These are phyloP conservation scores for Chimonanthus salicifolius DNA, from an alignment of 164 flowering plant genomes.

Conservation along the genomic window DNA sequence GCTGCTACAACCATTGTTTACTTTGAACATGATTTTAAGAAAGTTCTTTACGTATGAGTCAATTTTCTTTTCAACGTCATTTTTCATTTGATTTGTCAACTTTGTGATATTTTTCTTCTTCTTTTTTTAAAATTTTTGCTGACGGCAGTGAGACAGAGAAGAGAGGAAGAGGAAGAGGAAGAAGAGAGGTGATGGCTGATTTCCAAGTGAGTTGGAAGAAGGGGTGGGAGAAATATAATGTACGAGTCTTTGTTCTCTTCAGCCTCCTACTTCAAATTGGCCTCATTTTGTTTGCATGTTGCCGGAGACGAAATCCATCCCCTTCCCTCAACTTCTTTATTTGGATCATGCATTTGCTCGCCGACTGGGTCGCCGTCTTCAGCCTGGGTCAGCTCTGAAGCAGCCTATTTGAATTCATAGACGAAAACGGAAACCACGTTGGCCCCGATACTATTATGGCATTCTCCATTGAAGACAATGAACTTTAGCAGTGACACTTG, in stretches of 20 bases:
- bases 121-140: too few relatives aligned
- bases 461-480: slow-evolving; percentile 50
- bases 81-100: too few relatives aligned
- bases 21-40: too few relatives aligned
- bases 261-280: slow-evolving; percentile 25
- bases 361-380: slow-evolving; percentile 40
- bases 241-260: slow-evolving; percentile 17
- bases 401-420: neutral
- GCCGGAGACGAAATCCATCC: slow-evolving; percentile 17
- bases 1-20: too few relatives aligned
- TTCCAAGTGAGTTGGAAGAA: neutral
- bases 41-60: too few relatives aligned
- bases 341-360: slow-evolving; percentile 35
- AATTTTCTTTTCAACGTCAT: too few relatives aligned
- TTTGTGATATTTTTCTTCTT: slow-evolving; percentile 1
- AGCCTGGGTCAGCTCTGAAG: slow-evolving; percentile 40
- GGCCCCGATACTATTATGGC: slow-evolving; percentile 69
- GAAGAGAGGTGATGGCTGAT: neutral
- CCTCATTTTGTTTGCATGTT: slow-evolving; percentile 23
- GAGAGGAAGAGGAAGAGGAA: too few relatives aligned
- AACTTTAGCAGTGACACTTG: slow-evolving; percentile 44
- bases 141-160: too few relatives aligned
- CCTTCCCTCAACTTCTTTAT: slow-evolving; percentile 1
- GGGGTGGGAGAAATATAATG: slow-evolving; percentile 28
- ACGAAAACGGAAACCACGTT: slow-evolving; percentile 34